Evolutionary conservation across 345 rosid species (phyloP), one percentile per base, ranked within the genome.

Genomic region (Aquilaria malaccensis): DNA sequence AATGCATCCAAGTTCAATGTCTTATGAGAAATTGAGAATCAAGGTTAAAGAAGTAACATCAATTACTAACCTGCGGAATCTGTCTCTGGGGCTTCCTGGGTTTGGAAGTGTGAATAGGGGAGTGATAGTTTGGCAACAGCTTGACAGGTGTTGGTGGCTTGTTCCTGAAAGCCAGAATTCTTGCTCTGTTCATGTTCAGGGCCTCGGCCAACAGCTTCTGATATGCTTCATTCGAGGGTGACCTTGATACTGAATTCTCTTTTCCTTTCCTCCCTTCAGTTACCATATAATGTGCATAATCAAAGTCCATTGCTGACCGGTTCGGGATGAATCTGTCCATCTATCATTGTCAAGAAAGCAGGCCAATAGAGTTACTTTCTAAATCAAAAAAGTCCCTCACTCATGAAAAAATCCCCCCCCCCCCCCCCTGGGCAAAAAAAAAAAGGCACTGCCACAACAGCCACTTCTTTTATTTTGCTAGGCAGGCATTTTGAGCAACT

Each of bases 261-360:
- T 67, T 69, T 7, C 57, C 64, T 33, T 70, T 82, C 71, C 65
- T 63, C 46, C 84, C 82, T 67, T 79, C 80, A 0, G 81, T 82
- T 46, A 79, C 58, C 86, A 79, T 76, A 68, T 70, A 79, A 58
- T 68, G 77, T 0, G 83, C 82, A 59, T 66, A 82, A 49, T 74
- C 83, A 57, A 77, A 60, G 59, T 82, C 80, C 78, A 82, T 79
- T 0, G 83, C 86, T 7, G 86, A 74, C 12, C 82, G 61, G 60
- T 81, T 79, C 2, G 86, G 81, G 45, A 81, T 81, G 46, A 81
- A 81, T 47, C 83, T 69, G 59, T 81, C 86, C 80, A 72, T 60
- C 86, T 79, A 74, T 10, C 33, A 32, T 37, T 37, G 43, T 37
- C 43, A 37, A 37, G 43, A 37, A 37, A 37, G 43, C 29, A 29